phyloP scores from a whole-genome alignment of 73 alveolate genomes.

The Stentor coeruleus region DNA sequence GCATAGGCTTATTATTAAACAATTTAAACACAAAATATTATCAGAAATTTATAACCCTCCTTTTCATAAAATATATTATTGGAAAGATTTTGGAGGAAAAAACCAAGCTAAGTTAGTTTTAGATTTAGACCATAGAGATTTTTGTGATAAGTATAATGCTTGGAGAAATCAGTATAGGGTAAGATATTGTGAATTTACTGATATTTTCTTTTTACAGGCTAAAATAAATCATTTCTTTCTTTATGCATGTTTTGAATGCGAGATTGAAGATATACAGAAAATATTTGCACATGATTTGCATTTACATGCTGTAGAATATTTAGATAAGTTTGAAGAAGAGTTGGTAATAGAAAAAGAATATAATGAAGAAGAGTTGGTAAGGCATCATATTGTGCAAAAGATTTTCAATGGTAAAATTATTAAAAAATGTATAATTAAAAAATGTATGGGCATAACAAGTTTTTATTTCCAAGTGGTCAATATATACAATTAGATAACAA shows the following conservation, averaged over 20 bases:
- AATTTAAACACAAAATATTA: background rate
- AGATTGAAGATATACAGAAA: background rate
- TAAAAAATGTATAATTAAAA: too few relatives aligned
- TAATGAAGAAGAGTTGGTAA: too few relatives aligned
- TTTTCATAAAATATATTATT: background rate
- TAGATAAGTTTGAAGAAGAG: background rate
- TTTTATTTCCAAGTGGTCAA: background rate
- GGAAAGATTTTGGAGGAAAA: background rate
- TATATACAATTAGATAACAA: background rate
- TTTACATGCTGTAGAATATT: background rate
- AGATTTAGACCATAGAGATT: background rate
- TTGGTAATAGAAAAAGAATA: too few relatives aligned
- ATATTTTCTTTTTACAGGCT: slow-evolving; percentile 16
- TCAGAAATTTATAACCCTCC: slow-evolving; percentile 11
- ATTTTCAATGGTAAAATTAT: background rate
- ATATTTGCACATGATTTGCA: slow-evolving; percentile 13
- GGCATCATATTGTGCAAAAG: background rate
- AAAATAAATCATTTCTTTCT: slow-evolving; percentile 12
- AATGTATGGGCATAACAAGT: background rate
- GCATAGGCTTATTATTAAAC: background rate
- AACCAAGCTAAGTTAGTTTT: background rate
- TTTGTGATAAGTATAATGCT: background rate
- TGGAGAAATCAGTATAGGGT: slow-evolving; percentile 20
- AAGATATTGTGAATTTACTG: slow-evolving; percentile 9
- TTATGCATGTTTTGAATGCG: slow-evolving; percentile 8